phyloP scores from a whole-genome alignment of 148 eudicot species.

The Hydrangea macrophylla region DNA sequence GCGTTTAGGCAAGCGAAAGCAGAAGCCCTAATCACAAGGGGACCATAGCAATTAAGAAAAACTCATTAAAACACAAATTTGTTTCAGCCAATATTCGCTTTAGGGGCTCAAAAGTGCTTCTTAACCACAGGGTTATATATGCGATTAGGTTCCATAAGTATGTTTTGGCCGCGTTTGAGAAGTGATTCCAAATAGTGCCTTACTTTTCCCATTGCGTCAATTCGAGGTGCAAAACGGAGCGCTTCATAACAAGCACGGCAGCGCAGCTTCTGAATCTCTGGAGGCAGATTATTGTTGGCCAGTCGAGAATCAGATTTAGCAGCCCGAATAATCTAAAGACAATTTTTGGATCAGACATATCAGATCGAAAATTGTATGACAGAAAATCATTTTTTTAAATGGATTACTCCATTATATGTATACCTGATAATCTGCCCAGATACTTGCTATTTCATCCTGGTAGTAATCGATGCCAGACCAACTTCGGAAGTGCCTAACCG shows the following conservation, averaged over 20 bases:
- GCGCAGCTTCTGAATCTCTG: conserved; percentile 86
- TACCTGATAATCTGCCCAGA: conserved; percentile 81
- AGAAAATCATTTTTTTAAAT: background rate
- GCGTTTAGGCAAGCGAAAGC: too few relatives aligned
- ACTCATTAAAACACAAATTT: too few relatives aligned
- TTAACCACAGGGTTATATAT: too few relatives aligned
- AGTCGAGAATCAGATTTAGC: conserved; percentile 96
- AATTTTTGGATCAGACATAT: conserved; percentile 10
- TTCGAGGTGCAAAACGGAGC: conserved; percentile 78
- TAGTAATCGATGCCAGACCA: conserved; percentile 93
- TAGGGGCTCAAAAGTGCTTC: too few relatives aligned
- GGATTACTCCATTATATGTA: conserved; percentile 1
- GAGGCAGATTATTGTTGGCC: conserved; percentile 88
- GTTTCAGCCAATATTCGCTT: too few relatives aligned
- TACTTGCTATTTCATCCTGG: conserved; percentile 71
- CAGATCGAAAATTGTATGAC: conserved; percentile 8
- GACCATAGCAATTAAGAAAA: too few relatives aligned
- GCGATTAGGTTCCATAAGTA: too few relatives aligned
- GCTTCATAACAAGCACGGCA: conserved; percentile 97
- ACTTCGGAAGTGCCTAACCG: conserved; percentile 83
- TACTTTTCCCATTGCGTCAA: conserved; percentile 99
- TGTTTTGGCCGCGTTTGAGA: too few relatives aligned
- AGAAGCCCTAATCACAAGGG: too few relatives aligned
- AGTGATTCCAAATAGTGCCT: too few relatives aligned
- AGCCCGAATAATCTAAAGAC: conserved; percentile 78